These are phyloP conservation scores for Hyphopichia buzzinii DNA, from an alignment of 1,139 yeast species.

Conservation along the genomic window DNA sequence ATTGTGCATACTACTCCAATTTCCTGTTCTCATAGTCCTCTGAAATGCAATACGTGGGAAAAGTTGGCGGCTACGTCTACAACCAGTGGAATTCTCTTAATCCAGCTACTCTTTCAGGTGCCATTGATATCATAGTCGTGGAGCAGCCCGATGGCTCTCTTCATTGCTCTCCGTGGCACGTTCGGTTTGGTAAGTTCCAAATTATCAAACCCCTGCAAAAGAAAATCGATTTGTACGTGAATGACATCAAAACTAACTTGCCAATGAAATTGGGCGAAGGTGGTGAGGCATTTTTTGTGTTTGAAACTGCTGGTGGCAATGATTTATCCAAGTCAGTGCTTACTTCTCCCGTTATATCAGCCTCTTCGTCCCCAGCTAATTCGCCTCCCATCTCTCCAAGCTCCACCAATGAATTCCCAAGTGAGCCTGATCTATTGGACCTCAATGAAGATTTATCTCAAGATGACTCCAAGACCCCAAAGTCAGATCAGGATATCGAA, in stretches of 20 bases:
- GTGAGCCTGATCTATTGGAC: conserved; percentile 33
- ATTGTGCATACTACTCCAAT: neutral
- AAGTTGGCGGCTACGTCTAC: conserved; percentile 91
- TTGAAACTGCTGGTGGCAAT: conserved; percentile 65
- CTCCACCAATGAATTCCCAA: conserved; percentile 7
- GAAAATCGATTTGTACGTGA: conserved; percentile 84
- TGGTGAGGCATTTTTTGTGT: conserved; percentile 97
- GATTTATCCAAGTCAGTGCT: conserved; percentile 71
- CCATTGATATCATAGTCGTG: conserved; percentile 95
- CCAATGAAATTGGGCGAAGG: conserved; percentile 98
- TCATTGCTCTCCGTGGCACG: conserved; percentile 95
- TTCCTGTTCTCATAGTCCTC: neutral
- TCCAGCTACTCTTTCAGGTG: conserved; percentile 95
- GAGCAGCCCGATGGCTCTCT: conserved; percentile 82
- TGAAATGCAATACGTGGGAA: conserved; percentile 90
- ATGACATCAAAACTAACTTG: conserved; percentile 74
- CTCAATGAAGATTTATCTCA: conserved; percentile 19
- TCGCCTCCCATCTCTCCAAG: conserved; percentile 39
- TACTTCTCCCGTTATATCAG: conserved; percentile 91
- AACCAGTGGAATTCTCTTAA: conserved; percentile 97
- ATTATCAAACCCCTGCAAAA: conserved; percentile 93
- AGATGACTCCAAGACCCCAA: neutral
- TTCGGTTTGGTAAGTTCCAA: conserved; percentile 92
- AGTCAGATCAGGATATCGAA: conserved; percentile 23
- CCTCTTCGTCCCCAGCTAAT: conserved; percentile 64